phyloP scores from a whole-genome alignment of 108 stramenopile genomes.

The Conticribra weissflogii region DNA sequence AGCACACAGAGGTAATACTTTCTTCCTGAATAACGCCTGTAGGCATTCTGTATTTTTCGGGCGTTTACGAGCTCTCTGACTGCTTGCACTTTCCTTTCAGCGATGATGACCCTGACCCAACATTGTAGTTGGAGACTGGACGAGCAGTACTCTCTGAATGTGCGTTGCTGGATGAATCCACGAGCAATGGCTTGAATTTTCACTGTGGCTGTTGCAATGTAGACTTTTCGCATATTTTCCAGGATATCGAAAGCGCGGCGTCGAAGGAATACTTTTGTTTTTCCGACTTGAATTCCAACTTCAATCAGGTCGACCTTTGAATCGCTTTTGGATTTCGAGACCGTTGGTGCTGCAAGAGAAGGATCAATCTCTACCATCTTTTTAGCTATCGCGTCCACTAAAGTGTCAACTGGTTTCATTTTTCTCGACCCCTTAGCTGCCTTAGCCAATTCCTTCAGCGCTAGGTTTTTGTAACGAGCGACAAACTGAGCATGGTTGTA shows the following conservation, averaged over 20 bases:
- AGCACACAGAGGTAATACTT: constrained; percentile 12
- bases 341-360: constrained; percentile 6
- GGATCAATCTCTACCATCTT: constrained; percentile 16
- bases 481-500: constrained; percentile 58
- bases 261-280: constrained; percentile 71
- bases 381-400: constrained; percentile 44
- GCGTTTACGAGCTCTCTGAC: constrained; percentile 30
- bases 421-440: constrained; percentile 44
- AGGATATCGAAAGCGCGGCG: constrained; percentile 62
- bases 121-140: constrained; percentile 45
- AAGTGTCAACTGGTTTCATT: constrained; percentile 51
- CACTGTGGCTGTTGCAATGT: constrained; percentile 39
- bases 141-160: constrained; percentile 11
- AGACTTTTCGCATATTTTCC: constrained; percentile 49
- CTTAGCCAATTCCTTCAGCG: constrained; percentile 49
- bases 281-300: constrained; percentile 64
- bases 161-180: constrained; percentile 30
- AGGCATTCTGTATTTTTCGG: constrained; percentile 33
- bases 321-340: constrained; percentile 12
- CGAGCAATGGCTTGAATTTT: constrained; percentile 55
- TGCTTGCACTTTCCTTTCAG: constrained; percentile 28
- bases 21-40: constrained; percentile 21
- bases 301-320: constrained; percentile 22
- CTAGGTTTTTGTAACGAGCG: constrained; percentile 48
- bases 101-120: constrained; percentile 33